phyloP scores from a whole-genome alignment of 1,139 yeast species.

The Chernovozyma sophiae-reginae region DNA sequence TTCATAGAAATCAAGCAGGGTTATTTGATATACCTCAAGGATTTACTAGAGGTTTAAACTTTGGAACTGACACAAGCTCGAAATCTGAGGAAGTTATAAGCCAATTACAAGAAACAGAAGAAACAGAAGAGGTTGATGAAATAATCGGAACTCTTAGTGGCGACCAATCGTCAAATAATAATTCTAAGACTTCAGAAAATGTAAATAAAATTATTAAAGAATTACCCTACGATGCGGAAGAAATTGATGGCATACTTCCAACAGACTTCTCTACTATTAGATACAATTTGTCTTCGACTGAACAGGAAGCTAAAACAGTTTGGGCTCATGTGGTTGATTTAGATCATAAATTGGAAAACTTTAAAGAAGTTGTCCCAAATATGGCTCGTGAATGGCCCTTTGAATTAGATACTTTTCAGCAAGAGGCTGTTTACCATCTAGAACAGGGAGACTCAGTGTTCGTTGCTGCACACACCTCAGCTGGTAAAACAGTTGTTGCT shows the following conservation, averaged over 20 bases:
- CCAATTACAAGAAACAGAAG: constrained; percentile 9
- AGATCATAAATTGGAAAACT: constrained; percentile 77
- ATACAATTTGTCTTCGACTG: constrained; percentile 21
- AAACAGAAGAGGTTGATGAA: constrained; percentile 12
- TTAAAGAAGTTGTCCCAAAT: constrained; percentile 81
- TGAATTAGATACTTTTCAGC: constrained; percentile 90
- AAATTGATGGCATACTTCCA: constrained; percentile 77
- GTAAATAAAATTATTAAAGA: not conserved
- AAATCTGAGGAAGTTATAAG: constrained; percentile 6
- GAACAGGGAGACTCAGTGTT: constrained; percentile 97
- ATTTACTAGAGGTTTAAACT: constrained; percentile 61
- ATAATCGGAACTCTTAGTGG: not conserved
- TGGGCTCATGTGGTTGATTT: constrained; percentile 98
- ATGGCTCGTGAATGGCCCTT: constrained; percentile 95
- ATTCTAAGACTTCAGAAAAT: no score
- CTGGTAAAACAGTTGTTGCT: constrained; percentile 90
- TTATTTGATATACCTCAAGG: constrained; percentile 84
- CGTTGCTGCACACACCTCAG: constrained; percentile 97
- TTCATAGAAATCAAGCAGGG: constrained; percentile 71
- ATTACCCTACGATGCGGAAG: constrained; percentile 28
- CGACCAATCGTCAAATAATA: not conserved
- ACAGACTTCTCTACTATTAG: constrained; percentile 40
- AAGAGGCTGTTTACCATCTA: constrained; percentile 92
- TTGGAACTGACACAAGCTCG: constrained; percentile 10
- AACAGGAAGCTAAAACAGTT: constrained; percentile 43